Conservation (phyloP, 805 yeast genomes). For the Nakazawaea molendinolei region DNA sequence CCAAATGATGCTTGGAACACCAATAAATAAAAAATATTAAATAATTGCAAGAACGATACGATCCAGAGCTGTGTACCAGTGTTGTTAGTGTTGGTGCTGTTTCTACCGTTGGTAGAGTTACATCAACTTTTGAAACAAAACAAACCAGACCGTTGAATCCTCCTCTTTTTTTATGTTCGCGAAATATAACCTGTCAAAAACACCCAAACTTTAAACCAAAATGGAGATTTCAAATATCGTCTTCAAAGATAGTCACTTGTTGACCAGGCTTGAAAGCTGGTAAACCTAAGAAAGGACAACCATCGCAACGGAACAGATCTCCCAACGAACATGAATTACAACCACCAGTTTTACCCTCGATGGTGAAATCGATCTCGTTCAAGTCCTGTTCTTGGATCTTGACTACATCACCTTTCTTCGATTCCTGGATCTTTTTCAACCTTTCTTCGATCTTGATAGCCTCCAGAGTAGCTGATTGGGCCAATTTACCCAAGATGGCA, state of each 20-base stretch:
- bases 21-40: too few species aligned
- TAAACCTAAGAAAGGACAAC: conserved; percentile 93
- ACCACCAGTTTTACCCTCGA: conserved; percentile 96
- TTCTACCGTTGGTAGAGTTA: neutral
- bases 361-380: conserved; percentile 89
- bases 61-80: too few species aligned
- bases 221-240: conserved; percentile 5
- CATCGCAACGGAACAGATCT: conserved; percentile 97
- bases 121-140: neutral
- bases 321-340: conserved; percentile 97
- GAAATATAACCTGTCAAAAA: neutral
- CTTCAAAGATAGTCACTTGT: conserved; percentile 36
- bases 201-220: neutral
- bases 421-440: conserved; percentile 23
- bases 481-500: conserved; percentile 38
- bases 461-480: conserved; percentile 44
- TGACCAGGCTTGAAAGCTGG: conserved; percentile 99
- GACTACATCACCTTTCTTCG: conserved; percentile 26
- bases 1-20: too few species aligned
- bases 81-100: too few species aligned
- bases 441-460: conserved; percentile 49
- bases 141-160: too few species aligned
- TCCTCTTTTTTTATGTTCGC: too few species aligned
- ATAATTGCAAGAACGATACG: too few species aligned
- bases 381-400: conserved; percentile 61